Conservation (phyloP, 148 eudicot genomes). For the Gaultheria prostrata region DNA sequence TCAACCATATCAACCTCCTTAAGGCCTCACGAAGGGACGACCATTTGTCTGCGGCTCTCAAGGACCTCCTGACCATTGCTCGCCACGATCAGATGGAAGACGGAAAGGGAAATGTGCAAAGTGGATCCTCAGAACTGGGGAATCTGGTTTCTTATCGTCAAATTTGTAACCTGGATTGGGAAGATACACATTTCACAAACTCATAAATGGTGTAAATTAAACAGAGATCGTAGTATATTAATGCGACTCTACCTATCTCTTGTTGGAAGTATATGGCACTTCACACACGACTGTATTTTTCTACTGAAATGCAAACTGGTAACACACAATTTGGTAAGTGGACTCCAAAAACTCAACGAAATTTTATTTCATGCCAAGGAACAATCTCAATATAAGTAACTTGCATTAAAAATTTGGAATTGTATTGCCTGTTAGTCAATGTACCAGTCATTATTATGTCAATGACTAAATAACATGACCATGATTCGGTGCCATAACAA, state of each 20-base stretch:
- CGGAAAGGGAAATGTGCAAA: slow-evolving; percentile 91
- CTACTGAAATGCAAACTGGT: background rate
- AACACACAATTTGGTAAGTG: background rate
- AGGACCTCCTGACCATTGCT: slow-evolving; percentile 23
- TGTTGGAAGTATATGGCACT: background rate
- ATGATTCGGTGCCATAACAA: background rate
- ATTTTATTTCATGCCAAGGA: background rate
- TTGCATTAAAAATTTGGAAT: background rate
- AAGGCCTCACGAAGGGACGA: background rate
- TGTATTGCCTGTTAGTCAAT: background rate
- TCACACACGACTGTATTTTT: no score
- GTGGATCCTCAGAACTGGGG: slow-evolving; percentile 57
- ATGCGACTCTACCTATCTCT: no score
- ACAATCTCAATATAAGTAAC: background rate
- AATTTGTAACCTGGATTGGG: slow-evolving; percentile 74
- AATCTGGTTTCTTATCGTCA: slow-evolving; percentile 72
- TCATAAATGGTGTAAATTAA: background rate
- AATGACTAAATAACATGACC: background rate
- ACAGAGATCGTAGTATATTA: background rate
- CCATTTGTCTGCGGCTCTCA: background rate
- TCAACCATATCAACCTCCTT: background rate
- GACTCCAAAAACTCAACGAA: background rate
- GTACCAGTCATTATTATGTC: background rate
- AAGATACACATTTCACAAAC: slow-evolving; percentile 11
- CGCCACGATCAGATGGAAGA: slow-evolving; percentile 48